Base-by-base conservation (phyloP, 345 rosid genomes). In the Arabis alpina region DNA sequence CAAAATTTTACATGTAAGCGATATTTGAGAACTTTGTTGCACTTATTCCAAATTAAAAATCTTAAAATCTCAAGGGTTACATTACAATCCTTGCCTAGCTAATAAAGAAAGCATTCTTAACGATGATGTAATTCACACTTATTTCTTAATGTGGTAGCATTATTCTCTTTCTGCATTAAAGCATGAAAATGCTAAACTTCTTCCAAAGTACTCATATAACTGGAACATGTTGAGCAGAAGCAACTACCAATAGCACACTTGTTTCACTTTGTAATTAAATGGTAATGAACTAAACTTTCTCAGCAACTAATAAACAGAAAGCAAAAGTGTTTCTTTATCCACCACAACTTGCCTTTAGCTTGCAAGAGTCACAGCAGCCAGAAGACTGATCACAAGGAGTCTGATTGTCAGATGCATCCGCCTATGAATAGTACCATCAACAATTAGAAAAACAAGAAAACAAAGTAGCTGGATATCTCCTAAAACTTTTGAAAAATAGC, bases 341-440 rank as follows among this genome's bases (percentile, higher is more conserved):
- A 67, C 64, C 54, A 72, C 37, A 34, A 34, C 85, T 73, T 60
- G 75, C 98, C 97, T 86, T 93, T 66, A 90, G 77, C 76, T 84
- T 82, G 83, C 92, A 81, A 41, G 84, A 74, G 74, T 75, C 48
- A 61, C 77, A 76, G 52, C 85, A 80, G 43, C 73, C 81, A 64
- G 80, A 73, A 71, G 75, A 75, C 65, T 78, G 82, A 51, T 73
- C 80, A 71, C 61, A 67, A 40, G 82, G 76, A 27, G 70, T 59
- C 54, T 69, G 62, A 74, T 40, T 48, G 14, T 82, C 83, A 47
- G 74, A 77, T 68, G 77, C 73, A 51, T 80, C 79, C 28, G 54
- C 86, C 98, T 93, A 41, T 68, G 45, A 80, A 71, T 45, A 48
- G 57, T 47, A 50, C 61, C 70, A 61, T 23, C 57, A 79, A 73